Base-by-base conservation (phyloP, 2,329 filamentous ascomycete genomes). In the Ceratocystis ficicola region DNA sequence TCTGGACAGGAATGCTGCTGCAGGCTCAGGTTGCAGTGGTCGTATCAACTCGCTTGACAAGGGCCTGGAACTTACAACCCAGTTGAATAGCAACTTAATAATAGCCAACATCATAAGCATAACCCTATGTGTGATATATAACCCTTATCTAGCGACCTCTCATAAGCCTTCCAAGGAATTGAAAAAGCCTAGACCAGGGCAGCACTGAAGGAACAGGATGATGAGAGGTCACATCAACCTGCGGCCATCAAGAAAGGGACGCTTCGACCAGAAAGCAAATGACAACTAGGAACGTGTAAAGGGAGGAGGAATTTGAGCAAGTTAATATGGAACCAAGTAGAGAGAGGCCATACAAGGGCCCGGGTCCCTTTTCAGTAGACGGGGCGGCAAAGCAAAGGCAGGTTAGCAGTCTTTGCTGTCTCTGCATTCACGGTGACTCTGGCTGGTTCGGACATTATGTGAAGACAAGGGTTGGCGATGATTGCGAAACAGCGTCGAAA, bases 401-500 rank as follows among this genome's bases (percentile, higher is more conserved):
- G 10, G 3, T 5, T 52, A 5, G 48, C 2, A 6, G 48, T 52
- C 22, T 28, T 52, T 50, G 8, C 25, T 52, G 48, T 52, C 20
- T 52, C 48, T 52, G 12, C 10, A 15, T 41, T 41, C 36, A 41
- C 36, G 36, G 36, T 41, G 36, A 52, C 25, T 25, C 25, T 28
- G 28, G 48, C 5, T 52, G 12, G 36, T 41, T 41, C 20, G 10
- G 48, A 52, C 20, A 12, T 52, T 52, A n/a, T n/a, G 15, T 22
- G 17, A 22, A 25, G 48, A 25, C 48, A 52, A 28, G 48, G 48
- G 22, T 52, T 52, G 48, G 17, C 25, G 48, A 52, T 52, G 32
- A 44, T 22, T 62, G 32, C 32, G 44, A 62, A 62, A 62, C 41
- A 30, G 22, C 20, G 41, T 62, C 28, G 55, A 59, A 59, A 59